Percentiles rank a stretch among this genome's conserved stretches.
These are phyloP conservation scores for Termitomyces sp. DNA, from an alignment of 768 basidiomycete species.

Conservation along the genomic window DNA sequence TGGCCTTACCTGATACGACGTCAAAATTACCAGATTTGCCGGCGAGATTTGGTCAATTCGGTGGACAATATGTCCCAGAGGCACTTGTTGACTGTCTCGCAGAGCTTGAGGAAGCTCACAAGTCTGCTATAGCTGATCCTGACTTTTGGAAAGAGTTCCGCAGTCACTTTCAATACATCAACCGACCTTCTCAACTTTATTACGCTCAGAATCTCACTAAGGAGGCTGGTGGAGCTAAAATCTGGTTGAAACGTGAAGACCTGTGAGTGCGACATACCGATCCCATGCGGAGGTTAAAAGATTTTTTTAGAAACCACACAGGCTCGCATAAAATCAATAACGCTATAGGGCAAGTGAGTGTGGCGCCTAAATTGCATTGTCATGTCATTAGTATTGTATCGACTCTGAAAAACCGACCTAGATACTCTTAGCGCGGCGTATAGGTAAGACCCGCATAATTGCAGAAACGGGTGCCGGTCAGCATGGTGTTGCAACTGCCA, in stretches of 20 bases:
- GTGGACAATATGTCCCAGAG: conserved; percentile 97
- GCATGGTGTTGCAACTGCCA: conserved; percentile 98
- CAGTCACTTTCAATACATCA: conserved; percentile 88
- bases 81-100: conserved; percentile 87
- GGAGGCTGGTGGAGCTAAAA: conserved; percentile 86
- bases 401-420: conserved; percentile 23
- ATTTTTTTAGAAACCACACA: conserved; percentile 77
- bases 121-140: conserved; percentile 80
- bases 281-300: conserved; percentile 2
- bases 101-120: conserved; percentile 90
- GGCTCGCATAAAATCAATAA: conserved; percentile 99
- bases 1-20: conserved; percentile 21
- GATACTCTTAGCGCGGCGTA: conserved; percentile 89
- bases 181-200: conserved; percentile 89
- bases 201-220: conserved; percentile 87
- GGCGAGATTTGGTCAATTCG: conserved; percentile 88
- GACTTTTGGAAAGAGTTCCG: conserved; percentile 90
- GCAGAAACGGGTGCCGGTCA: conserved; percentile 99
- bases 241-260: conserved; percentile 98
- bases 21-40: conserved; percentile 52
- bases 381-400: background rate
- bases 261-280: conserved; percentile 42
- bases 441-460: conserved; percentile 96
- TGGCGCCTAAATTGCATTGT: background rate
- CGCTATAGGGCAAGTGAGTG: conserved; percentile 83